A percentile compares a stretch with the other conserved stretches of the same genome.
Evolutionary conservation across 208 protist species (phyloP).

Genomic region (Wallacemonas sp.): DNA sequence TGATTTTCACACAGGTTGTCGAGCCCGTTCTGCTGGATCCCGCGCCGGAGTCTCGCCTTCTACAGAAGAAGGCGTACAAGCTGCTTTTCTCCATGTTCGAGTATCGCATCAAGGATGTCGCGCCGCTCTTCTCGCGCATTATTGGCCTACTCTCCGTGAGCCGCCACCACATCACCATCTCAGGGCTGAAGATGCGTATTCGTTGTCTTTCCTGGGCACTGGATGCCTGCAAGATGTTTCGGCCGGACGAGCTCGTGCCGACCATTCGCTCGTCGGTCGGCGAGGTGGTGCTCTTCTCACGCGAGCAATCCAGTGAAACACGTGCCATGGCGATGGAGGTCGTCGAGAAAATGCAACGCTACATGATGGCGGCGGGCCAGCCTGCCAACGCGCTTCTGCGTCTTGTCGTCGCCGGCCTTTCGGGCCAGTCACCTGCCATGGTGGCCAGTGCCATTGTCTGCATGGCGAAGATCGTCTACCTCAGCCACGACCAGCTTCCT

Average conservation of each 20-base stretch:
- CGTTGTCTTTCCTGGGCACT: constrained; percentile 84
- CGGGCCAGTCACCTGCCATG: constrained; percentile 73
- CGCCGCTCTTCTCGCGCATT: constrained; percentile 65
- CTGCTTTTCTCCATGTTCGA: constrained; percentile 85
- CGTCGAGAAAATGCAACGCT: constrained; percentile 87
- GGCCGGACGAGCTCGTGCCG: constrained; percentile 49
- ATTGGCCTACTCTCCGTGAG: constrained; percentile 69
- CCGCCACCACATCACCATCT: constrained; percentile 78
- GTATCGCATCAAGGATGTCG: constrained; percentile 75
- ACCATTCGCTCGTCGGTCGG: constrained; percentile 61
- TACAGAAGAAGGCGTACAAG: constrained; percentile 92
- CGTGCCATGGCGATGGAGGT: constrained; percentile 82
- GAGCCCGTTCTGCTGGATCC: constrained; percentile 84
- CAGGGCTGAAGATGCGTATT: constrained; percentile 85
- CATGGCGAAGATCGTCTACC: constrained; percentile 81
- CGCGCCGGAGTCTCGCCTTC: constrained; percentile 64
- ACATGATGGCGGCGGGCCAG: constrained; percentile 46
- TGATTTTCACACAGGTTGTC: constrained; percentile 71
- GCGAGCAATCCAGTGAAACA: constrained; percentile 76
- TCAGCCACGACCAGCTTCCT: constrained; percentile 64
- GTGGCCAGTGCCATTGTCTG: constrained; percentile 78
- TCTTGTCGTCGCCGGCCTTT: constrained; percentile 73
- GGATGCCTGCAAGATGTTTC: constrained; percentile 88
- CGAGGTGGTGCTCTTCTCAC: constrained; percentile 77
- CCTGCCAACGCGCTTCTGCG: constrained; percentile 73